phyloP scores from a whole-genome alignment of 2,329 filamentous ascomycete genomes.

The Pseudogymnoascus sp. region DNA sequence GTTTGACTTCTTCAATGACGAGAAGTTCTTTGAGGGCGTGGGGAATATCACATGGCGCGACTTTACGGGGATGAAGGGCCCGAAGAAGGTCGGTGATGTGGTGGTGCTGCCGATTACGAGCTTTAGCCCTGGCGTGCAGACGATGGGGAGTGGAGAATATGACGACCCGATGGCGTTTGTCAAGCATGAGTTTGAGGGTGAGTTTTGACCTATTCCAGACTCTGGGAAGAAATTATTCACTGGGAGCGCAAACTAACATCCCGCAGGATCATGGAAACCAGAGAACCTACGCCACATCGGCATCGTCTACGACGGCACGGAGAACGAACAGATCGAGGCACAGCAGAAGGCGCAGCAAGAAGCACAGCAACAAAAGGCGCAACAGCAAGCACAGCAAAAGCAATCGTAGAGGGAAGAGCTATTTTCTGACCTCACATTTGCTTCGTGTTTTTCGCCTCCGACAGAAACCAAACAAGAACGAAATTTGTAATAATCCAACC shows the following conservation, averaged over 20 bases:
- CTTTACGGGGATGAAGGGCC: constrained; percentile 76
- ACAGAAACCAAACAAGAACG: background rate
- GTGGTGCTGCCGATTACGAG: constrained; percentile 92
- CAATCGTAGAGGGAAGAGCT: background rate
- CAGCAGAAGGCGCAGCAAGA: background rate
- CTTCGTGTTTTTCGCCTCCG: background rate
- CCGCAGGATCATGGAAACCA: constrained; percentile 65
- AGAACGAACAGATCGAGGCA: background rate
- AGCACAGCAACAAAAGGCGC: background rate
- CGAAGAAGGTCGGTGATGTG: constrained; percentile 88
- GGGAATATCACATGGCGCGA: constrained; percentile 75
- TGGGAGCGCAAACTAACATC: background rate
- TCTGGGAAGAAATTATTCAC: background rate
- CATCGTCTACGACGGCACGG: constrained; percentile 24
- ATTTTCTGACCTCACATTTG: background rate
- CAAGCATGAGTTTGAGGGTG: constrained; percentile 93
- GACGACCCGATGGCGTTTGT: constrained; percentile 97
- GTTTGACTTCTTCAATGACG: constrained; percentile 90
- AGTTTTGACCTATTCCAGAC: constrained; percentile 22
- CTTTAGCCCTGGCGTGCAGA: constrained; percentile 88
- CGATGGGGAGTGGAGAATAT: constrained; percentile 82
- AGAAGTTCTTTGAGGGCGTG: constrained; percentile 70
- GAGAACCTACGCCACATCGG: constrained; percentile 64
- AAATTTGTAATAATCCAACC: background rate
- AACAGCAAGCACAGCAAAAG: background rate